Percentiles rank a stretch among this genome's conserved stretches.
Conservation (phyloP, 169 alveolate species). For the Plasmodium cynomolgi region DNA sequence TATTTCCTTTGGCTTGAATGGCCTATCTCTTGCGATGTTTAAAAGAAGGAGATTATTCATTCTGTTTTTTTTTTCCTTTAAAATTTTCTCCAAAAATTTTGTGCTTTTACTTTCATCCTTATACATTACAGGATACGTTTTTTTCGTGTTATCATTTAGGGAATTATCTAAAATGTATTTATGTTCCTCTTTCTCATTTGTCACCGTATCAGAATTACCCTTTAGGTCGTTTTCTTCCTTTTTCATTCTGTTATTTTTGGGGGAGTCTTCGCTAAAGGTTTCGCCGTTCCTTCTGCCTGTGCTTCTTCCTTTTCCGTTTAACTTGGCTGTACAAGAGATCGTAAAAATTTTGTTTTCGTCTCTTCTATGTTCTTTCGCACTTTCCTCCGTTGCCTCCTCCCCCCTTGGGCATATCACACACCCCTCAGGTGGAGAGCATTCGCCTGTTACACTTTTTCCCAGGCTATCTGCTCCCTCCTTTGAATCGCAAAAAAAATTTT, state of each 20-base stretch:
- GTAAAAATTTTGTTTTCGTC: background rate
- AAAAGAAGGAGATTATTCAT: background rate
- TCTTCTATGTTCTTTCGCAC: background rate
- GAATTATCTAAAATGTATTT: background rate
- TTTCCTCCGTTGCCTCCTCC: background rate
- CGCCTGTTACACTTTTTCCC: background rate
- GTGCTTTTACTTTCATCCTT: background rate
- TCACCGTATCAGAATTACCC: background rate
- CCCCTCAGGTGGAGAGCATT: background rate
- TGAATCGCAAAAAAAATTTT: background rate
- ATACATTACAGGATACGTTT: background rate
- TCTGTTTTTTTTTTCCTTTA: background rate
- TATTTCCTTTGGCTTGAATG: conserved; percentile 6
- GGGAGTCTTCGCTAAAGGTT: background rate
- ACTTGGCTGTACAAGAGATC: background rate
- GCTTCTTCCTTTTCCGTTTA: background rate
- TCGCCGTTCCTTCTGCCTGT: background rate
- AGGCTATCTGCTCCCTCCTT: background rate
- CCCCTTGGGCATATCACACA: background rate
- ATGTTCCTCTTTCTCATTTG: background rate
- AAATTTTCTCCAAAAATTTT: background rate
- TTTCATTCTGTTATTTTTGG: background rate
- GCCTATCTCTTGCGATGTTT: background rate
- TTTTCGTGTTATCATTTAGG: background rate
- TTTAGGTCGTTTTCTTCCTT: background rate